Conservation (phyloP, 768 basidiomycete species). For the Termitomyces sp. region DNA sequence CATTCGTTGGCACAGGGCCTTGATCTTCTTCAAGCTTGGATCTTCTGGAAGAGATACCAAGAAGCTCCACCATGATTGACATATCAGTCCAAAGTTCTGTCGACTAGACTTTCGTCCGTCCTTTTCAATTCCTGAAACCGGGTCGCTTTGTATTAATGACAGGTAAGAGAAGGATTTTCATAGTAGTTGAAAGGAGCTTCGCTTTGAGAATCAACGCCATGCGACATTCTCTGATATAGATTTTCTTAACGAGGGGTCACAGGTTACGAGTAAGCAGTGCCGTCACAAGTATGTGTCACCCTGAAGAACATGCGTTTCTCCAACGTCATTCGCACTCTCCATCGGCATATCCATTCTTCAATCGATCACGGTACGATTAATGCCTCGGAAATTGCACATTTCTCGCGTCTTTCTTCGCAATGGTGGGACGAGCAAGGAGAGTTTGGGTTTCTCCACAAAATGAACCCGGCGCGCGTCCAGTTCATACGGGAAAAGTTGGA, state of each 20-base stretch:
- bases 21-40: constrained; percentile 11
- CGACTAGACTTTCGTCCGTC: constrained; percentile 4
- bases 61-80: neutral
- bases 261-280: no score
- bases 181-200: no score
- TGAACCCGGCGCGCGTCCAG: constrained; percentile 88
- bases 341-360: constrained; percentile 10
- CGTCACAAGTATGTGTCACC: neutral
- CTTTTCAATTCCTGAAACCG: neutral
- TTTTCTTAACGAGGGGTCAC: no score
- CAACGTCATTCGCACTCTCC: constrained; percentile 9
- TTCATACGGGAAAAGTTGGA: constrained; percentile 76
- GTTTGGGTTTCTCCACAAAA: constrained; percentile 80
- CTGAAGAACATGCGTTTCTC: constrained; percentile 12
- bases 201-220: no score
- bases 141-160: neutral
- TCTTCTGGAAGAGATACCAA: constrained; percentile 11
- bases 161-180: no score
- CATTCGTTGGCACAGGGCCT: no score
- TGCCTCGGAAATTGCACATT: constrained; percentile 71
- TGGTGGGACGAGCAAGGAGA: constrained; percentile 96
- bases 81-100: neutral
- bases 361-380: constrained; percentile 42
- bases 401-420: constrained; percentile 69
- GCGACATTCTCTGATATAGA: no score